Evolutionary conservation across 225 moss, liverwort and hornwort genomes (phyloP).

Genomic region (Asterella californica): DNA sequence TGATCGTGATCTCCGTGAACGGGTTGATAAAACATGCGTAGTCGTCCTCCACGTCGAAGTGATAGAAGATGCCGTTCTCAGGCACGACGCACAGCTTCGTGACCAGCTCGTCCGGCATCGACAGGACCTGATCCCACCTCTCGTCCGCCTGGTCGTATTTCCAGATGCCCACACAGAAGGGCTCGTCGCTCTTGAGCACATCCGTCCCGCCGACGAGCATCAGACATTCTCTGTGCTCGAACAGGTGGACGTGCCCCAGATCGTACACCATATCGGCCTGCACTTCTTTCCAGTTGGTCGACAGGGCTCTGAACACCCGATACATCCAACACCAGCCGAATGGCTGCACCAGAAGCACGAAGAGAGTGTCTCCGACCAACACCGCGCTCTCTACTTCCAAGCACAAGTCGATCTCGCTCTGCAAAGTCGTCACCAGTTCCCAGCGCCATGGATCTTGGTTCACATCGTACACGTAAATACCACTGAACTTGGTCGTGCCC

Average conservation of each 20-base stretch:
- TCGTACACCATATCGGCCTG: constrained; percentile 38
- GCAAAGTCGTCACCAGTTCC: constrained; percentile 37
- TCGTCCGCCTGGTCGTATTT: constrained; percentile 18
- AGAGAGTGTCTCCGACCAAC: constrained; percentile 29
- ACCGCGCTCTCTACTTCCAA: constrained; percentile 44
- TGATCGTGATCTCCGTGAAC: constrained; percentile 34
- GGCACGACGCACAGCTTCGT: constrained; percentile 30
- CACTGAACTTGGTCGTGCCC: constrained; percentile 32
- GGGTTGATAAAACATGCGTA: constrained; percentile 39
- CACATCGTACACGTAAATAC: constrained; percentile 38
- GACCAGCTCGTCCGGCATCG: constrained; percentile 36
- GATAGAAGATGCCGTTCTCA: constrained; percentile 40
- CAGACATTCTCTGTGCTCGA: constrained; percentile 31
- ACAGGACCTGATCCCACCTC: constrained; percentile 25
- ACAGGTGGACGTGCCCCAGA: constrained; percentile 37
- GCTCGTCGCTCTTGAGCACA: constrained; percentile 40
- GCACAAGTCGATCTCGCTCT: constrained; percentile 40
- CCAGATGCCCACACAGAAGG: constrained; percentile 37
- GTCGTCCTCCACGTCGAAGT: constrained; percentile 47
- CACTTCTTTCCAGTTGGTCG: constrained; percentile 36
- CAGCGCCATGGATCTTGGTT: constrained; percentile 11
- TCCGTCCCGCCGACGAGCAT: constrained; percentile 48
- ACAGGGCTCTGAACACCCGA: constrained; percentile 33
- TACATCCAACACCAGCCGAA: constrained; percentile 47
- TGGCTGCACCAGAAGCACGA: constrained; percentile 42